A percentile compares a stretch with the other conserved stretches of the same genome.
phyloP scores from a whole-genome alignment of 2,329 filamentous ascomycete genomes.

The Fusarium sp. region DNA sequence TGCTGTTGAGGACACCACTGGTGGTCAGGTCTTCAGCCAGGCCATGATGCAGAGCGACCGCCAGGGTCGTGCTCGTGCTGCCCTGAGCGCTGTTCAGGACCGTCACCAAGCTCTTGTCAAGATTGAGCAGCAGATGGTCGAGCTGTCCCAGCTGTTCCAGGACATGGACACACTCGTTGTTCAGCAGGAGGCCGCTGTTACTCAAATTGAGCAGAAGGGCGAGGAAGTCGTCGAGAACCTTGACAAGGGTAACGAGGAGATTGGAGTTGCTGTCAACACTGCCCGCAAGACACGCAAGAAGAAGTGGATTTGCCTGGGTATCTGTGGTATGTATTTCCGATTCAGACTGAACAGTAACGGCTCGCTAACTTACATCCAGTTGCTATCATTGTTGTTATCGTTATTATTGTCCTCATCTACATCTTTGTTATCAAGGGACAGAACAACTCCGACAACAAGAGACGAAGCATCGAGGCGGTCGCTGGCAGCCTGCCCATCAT shows the following conservation, averaged over 20 bases:
- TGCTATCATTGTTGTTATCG: slow-evolving; percentile 65
- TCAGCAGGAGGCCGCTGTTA: slow-evolving; percentile 85
- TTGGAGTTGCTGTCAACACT: slow-evolving; percentile 84
- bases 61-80: slow-evolving; percentile 83
- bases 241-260: slow-evolving; percentile 85
- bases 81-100: slow-evolving; percentile 82
- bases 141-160: slow-evolving; percentile 88
- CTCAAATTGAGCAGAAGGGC: slow-evolving; percentile 86
- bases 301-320: slow-evolving; percentile 96
- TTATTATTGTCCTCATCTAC: slow-evolving; percentile 65
- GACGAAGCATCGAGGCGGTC: slow-evolving; percentile 50
- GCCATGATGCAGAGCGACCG: slow-evolving; percentile 86
- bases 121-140: slow-evolving; percentile 90
- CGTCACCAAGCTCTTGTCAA: slow-evolving; percentile 90
- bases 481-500: slow-evolving; percentile 44
- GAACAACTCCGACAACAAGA: slow-evolving; percentile 48
- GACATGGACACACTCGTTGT: slow-evolving; percentile 88
- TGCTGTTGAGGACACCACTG: slow-evolving; percentile 78
- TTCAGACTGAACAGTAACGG: neutral
- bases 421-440: slow-evolving; percentile 57
- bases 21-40: slow-evolving; percentile 88
- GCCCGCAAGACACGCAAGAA: slow-evolving; percentile 85
- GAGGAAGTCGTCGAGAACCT: slow-evolving; percentile 89
- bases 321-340: slow-evolving; percentile 66
- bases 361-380: slow-evolving; percentile 57